A percentile compares a stretch with the other conserved stretches of the same genome.
These are phyloP conservation scores for Sporisorium reilianum DNA, from an alignment of 1,284 basidiomycete genomes.

Conservation along the genomic window DNA sequence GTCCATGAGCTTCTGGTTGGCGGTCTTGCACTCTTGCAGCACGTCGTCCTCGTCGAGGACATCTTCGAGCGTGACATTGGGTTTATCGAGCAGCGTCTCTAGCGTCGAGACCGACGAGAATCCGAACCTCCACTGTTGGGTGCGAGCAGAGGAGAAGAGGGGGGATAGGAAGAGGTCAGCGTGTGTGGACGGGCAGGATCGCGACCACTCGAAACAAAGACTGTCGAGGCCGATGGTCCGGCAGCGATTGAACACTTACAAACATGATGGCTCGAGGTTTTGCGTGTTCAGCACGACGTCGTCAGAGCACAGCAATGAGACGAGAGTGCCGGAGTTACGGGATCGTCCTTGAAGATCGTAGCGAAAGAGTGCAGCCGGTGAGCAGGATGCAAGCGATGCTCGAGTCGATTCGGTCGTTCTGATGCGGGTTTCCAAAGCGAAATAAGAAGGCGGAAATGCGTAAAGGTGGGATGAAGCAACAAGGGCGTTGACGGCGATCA, in stretches of 20 bases:
- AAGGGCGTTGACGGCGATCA: not conserved
- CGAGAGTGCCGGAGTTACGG: not conserved
- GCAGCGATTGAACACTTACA: conserved; percentile 20
- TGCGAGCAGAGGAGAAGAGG: not conserved
- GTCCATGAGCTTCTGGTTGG: conserved; percentile 87
- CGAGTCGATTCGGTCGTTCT: conserved; percentile 1
- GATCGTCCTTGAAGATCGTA: not conserved
- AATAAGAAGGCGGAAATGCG: conserved; percentile 9
- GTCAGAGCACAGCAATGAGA: conserved; percentile 5
- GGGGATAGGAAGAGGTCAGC: conserved; percentile 2
- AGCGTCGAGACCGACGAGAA: conserved; percentile 65
- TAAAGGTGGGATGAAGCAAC: conserved; percentile 1
- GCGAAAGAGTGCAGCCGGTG: not conserved
- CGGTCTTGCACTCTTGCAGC: conserved; percentile 92
- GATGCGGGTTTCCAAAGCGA: not conserved
- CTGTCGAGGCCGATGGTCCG: not conserved
- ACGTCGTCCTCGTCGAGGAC: conserved; percentile 94
- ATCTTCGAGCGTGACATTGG: conserved; percentile 78
- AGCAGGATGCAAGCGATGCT: not conserved
- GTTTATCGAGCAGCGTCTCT: conserved; percentile 64
- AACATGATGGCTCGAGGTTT: conserved; percentile 29
- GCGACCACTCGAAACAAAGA: not conserved
- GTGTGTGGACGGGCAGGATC: not conserved
- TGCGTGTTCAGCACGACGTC: conserved; percentile 7
- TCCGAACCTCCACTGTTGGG: conserved; percentile 65